Base-by-base conservation (phyloP, 306 rosid genomes). In the Leucaena leucocephala region DNA sequence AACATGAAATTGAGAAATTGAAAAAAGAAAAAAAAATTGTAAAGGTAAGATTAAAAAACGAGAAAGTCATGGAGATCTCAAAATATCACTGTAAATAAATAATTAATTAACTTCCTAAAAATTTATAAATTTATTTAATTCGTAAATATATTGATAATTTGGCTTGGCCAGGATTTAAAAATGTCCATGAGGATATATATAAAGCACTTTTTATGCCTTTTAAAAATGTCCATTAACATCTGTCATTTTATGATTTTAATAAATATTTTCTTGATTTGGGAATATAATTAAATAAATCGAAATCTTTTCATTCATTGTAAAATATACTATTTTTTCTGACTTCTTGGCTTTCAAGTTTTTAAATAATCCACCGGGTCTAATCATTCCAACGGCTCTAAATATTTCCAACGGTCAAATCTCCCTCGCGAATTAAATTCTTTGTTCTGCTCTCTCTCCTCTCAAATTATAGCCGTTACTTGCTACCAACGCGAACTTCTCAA, bases 381-480 rank as follows among this genome's bases (percentile, higher is more conserved):
- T 57, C 45, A 21, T 8, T 43, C 72, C 54, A 68, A 68, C 73
- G 73, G 73, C 83, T 88, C 74, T 4, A 35, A 72, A 50, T 44
- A 17, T 17, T 43, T 43, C 73, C 73, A 68, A 68, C 73, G 73
- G 73, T 68, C 54, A 68, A 44, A 68, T 68, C 55, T 33, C 35
- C 22, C 6, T 17, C 33, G 40, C 62, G 79, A 68, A 82, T 88
- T 81, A 74, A 85, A 87, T 70, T 27, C 49, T 22, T 40, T 4
- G 17, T 19, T 9, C 49, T n/a, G 15, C 33, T 39, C 70, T 67
- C 50, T 9, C 52, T 67, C 38, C 33, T 1, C 27, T 5, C 6
- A 64, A 63, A 86, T 80, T 63, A 88, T 90, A 88, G 93, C 89
- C 91, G 91, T 88, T 92, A 84, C 87, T 1, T n/a, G 1, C 59